Percentiles rank a stretch among this genome's conserved stretches.
Conservation (phyloP, 331 rosid genomes). For the Saraca asoca region DNA sequence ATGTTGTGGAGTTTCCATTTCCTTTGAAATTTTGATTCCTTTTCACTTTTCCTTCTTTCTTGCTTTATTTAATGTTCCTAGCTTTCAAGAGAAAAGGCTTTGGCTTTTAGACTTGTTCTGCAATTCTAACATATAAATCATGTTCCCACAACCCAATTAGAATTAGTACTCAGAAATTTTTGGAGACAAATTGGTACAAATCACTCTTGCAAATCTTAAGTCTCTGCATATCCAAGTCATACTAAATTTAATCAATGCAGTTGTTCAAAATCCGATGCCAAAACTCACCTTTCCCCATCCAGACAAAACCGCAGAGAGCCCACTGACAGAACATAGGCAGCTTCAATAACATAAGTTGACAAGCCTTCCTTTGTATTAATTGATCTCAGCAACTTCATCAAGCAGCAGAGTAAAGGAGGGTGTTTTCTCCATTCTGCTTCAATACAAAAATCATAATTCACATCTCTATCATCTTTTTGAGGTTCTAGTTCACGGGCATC, state of each 20-base stretch:
- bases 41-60: slow-evolving; percentile 1
- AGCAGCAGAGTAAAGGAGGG: slow-evolving; percentile 82
- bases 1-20: not conserved
- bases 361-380: slow-evolving; percentile 57
- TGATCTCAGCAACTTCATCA: slow-evolving; percentile 66
- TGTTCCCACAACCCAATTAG: not conserved
- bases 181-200: not conserved
- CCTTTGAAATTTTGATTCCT: not conserved
- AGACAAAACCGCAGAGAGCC: slow-evolving; percentile 76
- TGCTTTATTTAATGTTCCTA: not conserved
- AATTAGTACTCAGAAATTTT: not conserved
- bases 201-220: not conserved
- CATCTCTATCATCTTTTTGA: slow-evolving; percentile 50
- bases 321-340: slow-evolving; percentile 59
- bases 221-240: slow-evolving; percentile 7
- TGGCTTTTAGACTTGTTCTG: not conserved
- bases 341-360: slow-evolving; percentile 57
- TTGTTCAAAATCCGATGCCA: slow-evolving; percentile 31
- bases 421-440: slow-evolving; percentile 64
- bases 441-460: slow-evolving; percentile 40
- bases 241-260: slow-evolving; percentile 23
- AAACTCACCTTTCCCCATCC: slow-evolving; percentile 69
- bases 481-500: slow-evolving; percentile 45
- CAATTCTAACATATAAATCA: not conserved
- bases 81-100: not conserved